These are phyloP conservation scores for Aspergillus baeticus DNA, from an alignment of 495 filamentous ascomycete species.

Conservation along the genomic window DNA sequence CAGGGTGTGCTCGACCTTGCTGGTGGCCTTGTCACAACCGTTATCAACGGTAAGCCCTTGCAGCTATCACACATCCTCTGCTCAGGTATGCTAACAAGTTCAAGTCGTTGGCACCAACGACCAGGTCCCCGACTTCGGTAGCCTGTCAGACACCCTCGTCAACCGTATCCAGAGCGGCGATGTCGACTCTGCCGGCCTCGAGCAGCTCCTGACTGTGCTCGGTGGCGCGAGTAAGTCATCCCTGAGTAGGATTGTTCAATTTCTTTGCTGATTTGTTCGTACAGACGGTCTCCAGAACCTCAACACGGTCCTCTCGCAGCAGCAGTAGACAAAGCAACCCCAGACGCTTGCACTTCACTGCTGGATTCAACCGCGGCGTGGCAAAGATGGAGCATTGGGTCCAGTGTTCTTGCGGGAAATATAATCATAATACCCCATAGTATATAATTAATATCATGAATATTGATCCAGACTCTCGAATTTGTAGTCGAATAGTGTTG, in stretches of 20 bases:
- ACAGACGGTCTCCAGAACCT: constrained; percentile 9
- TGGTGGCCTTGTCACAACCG: constrained; percentile 3
- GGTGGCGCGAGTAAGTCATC: constrained; percentile 6
- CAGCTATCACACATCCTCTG: background rate
- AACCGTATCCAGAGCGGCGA: constrained; percentile 15
- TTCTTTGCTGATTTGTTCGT: background rate
- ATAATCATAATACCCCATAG: no score
- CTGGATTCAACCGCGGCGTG: no score
- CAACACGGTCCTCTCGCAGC: constrained; percentile 5
- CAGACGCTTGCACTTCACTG: no score
- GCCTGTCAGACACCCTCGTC: constrained; percentile 11
- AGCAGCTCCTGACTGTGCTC: constrained; percentile 14
- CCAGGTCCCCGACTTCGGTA: constrained; percentile 6
- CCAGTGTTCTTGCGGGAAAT: no score
- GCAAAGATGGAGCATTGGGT: no score
- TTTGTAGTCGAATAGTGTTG: no score
- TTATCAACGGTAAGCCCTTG: constrained; percentile 7
- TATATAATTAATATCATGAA: no score
- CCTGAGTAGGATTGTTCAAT: background rate
- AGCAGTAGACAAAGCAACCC: background rate
- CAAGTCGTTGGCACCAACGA: constrained; percentile 10
- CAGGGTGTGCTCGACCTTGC: constrained; percentile 10
- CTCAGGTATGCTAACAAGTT: background rate
- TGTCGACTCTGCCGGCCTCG: constrained; percentile 14
- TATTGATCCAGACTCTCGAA: no score